Evolutionary conservation across 495 filamentous ascomycete genomes (phyloP), one percentile per base, ranked within the genome.

Genomic region (Penicillium coffeae): DNA sequence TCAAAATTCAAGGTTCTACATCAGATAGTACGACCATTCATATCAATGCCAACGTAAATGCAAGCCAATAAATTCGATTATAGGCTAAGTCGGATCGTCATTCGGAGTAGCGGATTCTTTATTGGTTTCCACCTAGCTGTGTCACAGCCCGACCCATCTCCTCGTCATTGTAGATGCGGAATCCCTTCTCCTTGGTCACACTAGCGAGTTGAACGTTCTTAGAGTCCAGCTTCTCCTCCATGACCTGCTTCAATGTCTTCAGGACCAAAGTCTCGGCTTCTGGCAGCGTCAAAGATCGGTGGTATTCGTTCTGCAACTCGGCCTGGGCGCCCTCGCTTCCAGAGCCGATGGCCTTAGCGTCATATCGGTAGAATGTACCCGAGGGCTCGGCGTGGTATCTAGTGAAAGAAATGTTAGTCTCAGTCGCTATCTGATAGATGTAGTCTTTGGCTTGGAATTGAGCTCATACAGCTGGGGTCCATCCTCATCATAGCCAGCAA

Each of bases 181-280:
- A 97, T 14, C 94, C 93, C 66, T 88, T 90, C 48, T 95, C 91
- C 77, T 92, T 95, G 50, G 93, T 98, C 45, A 97, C 94, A 62
- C 90, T 96, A 37, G 93, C 93, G 55, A 98, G 70, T 78, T 97
- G 93, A 56, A 98, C 94, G 63, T 97, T 98, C 80, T 97, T 97
- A 35, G 87, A 78, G 66, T 98, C 93, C 44, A 98, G 81, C 77
- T 97, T 98, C 83, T 98, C 93, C 74, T 98, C 93, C 93, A 98
- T 98, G 44, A 98, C 93, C 74, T 98, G 93, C 79, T 98, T 98
- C 68, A 98, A 70, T 32, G 93, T 98, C 82, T 96, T 96, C 56
- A 98, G 76, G 25, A 97, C 94, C 55, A 98, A 73, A 2, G 89
- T 88, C 72, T 98, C 93, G 16, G 93, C 93, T 67, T 98, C 93